Base-by-base conservation (phyloP, 805 yeast genomes). In the Lipomyces orientalis region DNA sequence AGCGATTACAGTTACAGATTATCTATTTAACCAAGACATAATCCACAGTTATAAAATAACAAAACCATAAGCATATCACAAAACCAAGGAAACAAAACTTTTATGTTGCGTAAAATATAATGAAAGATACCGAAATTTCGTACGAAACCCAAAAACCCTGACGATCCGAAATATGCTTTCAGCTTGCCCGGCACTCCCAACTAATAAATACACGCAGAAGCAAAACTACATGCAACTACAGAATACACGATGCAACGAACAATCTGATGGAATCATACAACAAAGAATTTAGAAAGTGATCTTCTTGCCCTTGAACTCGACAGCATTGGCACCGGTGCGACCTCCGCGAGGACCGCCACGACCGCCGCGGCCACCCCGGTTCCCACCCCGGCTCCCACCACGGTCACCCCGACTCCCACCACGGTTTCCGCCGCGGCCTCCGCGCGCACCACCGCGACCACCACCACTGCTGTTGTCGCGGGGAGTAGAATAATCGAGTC, bases 401-500 rank as follows among this genome's bases (percentile, higher is more conserved):
- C 72, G 69, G 54, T 67, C 64, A 56, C 83, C 81, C 55, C 79
- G 73, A 67, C 76, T 74, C 35, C 83, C 81, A 65, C 84, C 81
- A 65, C 82, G 76, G 59, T 83, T 81, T 67, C 81, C 78, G 67
- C 82, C 79, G 64, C 81, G 78, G 67, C 76, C 76, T 64, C 82
- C 79, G 71, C 84, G 59, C 16, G 72, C 64, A 56, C 79, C 76
- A 43, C 80, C 82, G 62, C 81, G 81, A 73, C 82, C 77, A 54
- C 82, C 75, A 60, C 80, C 79, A 71, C 79, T 79, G 49, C 70
- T 76, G 69, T 79, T 79, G 73, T 90, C 93, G 80, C 89, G 90
- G 80, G 99, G 98, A 65, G 97, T 87, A 62, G 97, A 91, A 86
- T 80, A 95, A 83, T 95, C 99, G 74, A 95, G 85, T 86, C 99